Evolutionary conservation across 148 eudicot species (phyloP).

Genomic region (Heliosperma pusillum): DNA sequence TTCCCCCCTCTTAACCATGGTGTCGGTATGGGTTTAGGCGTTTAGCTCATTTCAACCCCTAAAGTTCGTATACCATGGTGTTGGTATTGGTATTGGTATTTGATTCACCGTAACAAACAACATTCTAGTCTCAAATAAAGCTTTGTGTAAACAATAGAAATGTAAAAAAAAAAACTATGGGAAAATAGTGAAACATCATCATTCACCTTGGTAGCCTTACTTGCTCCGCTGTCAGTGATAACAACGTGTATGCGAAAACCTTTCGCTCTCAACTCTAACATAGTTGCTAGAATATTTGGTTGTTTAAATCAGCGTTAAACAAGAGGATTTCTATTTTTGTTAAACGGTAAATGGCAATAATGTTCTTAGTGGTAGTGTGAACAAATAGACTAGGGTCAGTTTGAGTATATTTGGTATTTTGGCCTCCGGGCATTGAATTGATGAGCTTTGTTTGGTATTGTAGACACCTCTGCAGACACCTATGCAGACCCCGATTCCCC

Average conservation of each 20-base stretch:
- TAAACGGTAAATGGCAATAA: not conserved
- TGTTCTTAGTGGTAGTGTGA: not conserved
- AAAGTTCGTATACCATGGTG: too few relatives aligned
- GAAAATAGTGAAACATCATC: not conserved
- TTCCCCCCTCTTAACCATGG: too few relatives aligned
- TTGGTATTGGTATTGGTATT: too few relatives aligned
- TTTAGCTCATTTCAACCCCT: too few relatives aligned
- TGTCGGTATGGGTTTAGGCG: too few relatives aligned
- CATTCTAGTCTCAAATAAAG: not conserved
- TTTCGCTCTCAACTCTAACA: not conserved
- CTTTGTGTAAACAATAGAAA: not conserved
- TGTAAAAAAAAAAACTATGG: not conserved
- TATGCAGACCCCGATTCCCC: constrained; percentile 19
- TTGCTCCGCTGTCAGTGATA: not conserved
- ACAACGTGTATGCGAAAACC: not conserved
- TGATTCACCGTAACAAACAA: not conserved
- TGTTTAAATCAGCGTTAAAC: not conserved
- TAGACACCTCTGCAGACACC: constrained; percentile 80
- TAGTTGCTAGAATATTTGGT: not conserved
- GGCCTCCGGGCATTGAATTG: not conserved
- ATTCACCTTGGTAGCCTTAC: not conserved
- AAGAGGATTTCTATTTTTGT: not conserved
- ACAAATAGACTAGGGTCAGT: not conserved
- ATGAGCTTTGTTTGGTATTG: constrained; percentile 14
- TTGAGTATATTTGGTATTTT: not conserved